Evolutionary conservation across 2,329 filamentous ascomycete genomes (phyloP), one percentile per base, ranked within the genome.

Genomic region (Hypoxylon sp.): DNA sequence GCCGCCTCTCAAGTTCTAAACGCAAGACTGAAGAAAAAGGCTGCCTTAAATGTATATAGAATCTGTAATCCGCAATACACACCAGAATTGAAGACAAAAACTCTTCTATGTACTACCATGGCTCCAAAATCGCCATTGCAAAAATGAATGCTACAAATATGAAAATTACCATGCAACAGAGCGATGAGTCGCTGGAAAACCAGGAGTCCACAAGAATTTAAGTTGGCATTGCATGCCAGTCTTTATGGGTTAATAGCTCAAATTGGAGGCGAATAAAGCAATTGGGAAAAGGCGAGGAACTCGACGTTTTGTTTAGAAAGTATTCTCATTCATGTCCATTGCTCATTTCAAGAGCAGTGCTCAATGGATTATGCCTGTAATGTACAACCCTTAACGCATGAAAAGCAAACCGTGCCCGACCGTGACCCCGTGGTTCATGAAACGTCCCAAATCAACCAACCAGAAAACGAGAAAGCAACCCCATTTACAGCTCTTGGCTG

Each of bases 401-500:
- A 83, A 84, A 83, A 80, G 84, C 80, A 83, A 86, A 85, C 88
- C 89, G 82, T 88, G 86, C 88, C 88, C 86, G 87, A 89, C 90
- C 89, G 86, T 90, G 85, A 91, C 88, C 88, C 87, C 86, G 86
- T 89, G 91, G 91, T 91, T 77, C 89, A 90, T 93, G 88, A 90
- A 89, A 88, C 87, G 69, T 77, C 89, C 84, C 80, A 87, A 86
- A 84, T 40, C 84, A 84, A 82, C 82, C 85, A 84, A 86, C 82
- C 84, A 82, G 82, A 84, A 83, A 89, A 83, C 83, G 84, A 40
- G 81, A 84, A 84, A 81, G 72, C 75, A 75, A 78, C 68, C 64
- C 64, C 74, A 76, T 84, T 87, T 93, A 98, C 85, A 98, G 87
- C 87, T 97, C 94, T 85, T 97, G 93, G 85, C 93, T 97, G 76